A percentile compares a stretch with the other conserved stretches of the same genome.
Conservation (phyloP, 2,329 filamentous ascomycete genomes). For the Alternaria hordeiaustralica region DNA sequence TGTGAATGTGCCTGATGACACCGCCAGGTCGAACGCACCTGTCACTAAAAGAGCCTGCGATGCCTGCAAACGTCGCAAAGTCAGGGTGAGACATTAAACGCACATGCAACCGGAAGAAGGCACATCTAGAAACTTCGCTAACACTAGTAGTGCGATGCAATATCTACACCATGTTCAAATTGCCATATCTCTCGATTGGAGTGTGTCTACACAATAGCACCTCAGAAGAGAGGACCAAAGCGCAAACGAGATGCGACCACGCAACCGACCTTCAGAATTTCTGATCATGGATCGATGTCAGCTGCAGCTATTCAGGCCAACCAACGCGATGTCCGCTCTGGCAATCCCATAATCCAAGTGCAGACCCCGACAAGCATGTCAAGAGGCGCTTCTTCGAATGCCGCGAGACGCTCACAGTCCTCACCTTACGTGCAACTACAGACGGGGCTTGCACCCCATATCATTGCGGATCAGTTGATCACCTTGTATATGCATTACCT, state of each 20-base stretch:
- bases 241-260: background rate
- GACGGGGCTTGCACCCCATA: background rate
- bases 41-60: background rate
- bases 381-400: background rate
- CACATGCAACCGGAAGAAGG: background rate
- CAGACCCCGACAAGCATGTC: no score
- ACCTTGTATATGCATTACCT: background rate
- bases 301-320: background rate
- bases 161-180: background rate
- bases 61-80: background rate
- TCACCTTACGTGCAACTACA: background rate
- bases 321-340: background rate
- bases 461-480: background rate
- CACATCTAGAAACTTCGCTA: background rate
- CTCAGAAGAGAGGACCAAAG: background rate
- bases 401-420: background rate
- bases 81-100: background rate
- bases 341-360: background rate
- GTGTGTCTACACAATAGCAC: background rate
- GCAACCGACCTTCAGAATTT: background rate
- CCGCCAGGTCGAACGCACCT: background rate
- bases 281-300: background rate
- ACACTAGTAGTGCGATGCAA: background rate
- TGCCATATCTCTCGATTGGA: background rate
- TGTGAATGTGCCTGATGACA: background rate